phyloP scores from a whole-genome alignment of 306 rosid species.

The Medicago arabica region DNA sequence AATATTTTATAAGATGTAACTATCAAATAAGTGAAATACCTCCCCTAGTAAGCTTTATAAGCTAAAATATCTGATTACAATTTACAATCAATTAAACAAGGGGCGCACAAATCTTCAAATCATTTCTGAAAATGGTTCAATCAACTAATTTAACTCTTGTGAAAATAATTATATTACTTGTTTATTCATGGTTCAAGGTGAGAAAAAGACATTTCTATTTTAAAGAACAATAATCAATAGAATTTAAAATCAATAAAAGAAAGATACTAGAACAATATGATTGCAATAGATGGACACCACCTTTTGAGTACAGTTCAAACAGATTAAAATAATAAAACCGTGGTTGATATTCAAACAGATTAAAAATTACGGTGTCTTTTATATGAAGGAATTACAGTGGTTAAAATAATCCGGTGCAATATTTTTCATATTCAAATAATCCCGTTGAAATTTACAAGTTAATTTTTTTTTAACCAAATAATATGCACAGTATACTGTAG shows the following conservation, averaged over 20 bases:
- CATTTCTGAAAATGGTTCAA: background rate
- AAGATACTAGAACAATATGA: background rate
- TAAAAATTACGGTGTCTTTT: background rate
- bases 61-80: background rate
- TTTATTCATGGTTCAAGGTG: background rate
- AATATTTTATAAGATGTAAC: constrained; percentile 1
- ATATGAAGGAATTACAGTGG: background rate
- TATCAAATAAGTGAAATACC: constrained; percentile 3
- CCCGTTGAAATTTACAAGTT: too few relatives aligned
- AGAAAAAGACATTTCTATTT: background rate
- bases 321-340: background rate
- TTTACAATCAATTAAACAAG: constrained; percentile 20
- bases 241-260: background rate
- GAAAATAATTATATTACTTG: background rate
- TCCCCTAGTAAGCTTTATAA: background rate
- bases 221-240: constrained; percentile 2
- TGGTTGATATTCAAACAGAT: background rate
- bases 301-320: background rate
- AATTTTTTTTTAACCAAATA: too few relatives aligned
- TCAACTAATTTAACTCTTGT: background rate
- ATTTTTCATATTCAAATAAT: too few relatives aligned
- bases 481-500: too few relatives aligned
- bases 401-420: too few relatives aligned
- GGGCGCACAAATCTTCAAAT: constrained; percentile 4
- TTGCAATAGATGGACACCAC: background rate